A percentile compares a stretch with the other conserved stretches of the same genome.
Evolutionary conservation across 345 rosid genomes (phyloP).

Genomic region (Eucalyptus fibrosa): DNA sequence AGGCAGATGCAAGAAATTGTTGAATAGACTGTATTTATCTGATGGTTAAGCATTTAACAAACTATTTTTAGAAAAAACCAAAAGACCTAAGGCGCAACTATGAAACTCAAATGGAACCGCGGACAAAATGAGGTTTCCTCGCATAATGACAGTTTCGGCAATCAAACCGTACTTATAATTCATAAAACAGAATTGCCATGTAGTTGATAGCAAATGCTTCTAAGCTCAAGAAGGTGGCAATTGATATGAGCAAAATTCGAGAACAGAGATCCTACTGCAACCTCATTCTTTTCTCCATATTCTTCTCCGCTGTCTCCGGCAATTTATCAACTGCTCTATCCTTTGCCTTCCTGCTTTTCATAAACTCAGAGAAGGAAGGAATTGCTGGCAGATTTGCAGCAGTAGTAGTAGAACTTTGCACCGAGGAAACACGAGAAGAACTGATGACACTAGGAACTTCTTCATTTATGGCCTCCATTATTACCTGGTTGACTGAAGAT

Average conservation of each 20-base stretch:
- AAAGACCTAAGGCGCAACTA: not conserved
- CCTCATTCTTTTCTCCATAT: constrained; percentile 42
- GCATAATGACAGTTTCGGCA: not conserved
- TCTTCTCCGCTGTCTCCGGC: constrained; percentile 9
- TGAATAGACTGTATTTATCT: not conserved
- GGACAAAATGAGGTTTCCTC: not conserved
- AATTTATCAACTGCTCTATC: constrained; percentile 10
- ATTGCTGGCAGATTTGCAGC: constrained; percentile 29
- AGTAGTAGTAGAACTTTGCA: not conserved
- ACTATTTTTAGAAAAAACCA: not conserved
- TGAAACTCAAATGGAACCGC: not conserved
- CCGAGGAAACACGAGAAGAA: not conserved
- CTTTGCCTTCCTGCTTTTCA: constrained; percentile 24
- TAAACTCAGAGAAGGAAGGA: constrained; percentile 77
- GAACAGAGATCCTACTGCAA: constrained; percentile 12
- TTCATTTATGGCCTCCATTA: not conserved
- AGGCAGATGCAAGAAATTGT: not conserved
- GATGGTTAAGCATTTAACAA: not conserved
- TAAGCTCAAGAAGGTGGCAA: not conserved
- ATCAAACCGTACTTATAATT: not conserved
- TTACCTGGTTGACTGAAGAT: not conserved
- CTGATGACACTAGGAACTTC: not conserved
- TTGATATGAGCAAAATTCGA: not conserved
- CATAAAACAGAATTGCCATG: not conserved
- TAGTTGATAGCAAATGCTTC: not conserved